Evolutionary conservation across 2,329 filamentous ascomycete species (phyloP).

Genomic region (Calonectria montana): DNA sequence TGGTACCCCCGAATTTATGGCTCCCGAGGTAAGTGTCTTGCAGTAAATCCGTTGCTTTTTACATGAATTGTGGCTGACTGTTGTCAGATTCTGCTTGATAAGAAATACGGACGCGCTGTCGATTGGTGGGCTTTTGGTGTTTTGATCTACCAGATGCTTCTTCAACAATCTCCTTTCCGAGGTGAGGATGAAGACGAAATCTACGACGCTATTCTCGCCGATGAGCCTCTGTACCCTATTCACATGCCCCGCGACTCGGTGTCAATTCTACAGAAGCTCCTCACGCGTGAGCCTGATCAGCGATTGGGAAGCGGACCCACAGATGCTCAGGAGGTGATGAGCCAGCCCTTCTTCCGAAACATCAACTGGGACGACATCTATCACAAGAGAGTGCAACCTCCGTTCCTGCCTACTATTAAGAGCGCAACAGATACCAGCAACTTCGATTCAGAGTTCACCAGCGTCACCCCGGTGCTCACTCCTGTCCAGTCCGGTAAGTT

Average conservation of each 20-base stretch:
- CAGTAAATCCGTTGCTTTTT: not conserved
- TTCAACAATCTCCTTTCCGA: conserved; percentile 98
- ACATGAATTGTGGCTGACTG: conserved; percentile 44
- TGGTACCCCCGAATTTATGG: conserved; percentile 99
- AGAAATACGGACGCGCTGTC: conserved; percentile 96
- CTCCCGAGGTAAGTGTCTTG: conserved; percentile 79
- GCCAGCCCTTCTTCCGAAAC: conserved; percentile 96
- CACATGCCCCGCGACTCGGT: conserved; percentile 99
- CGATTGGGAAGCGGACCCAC: conserved; percentile 94
- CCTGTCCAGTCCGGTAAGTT: conserved; percentile 94
- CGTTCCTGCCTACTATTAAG: conserved; percentile 90
- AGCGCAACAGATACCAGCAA: conserved; percentile 98
- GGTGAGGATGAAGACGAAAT: conserved; percentile 99
- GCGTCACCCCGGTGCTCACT: conserved; percentile 95
- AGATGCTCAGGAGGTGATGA: conserved; percentile 99
- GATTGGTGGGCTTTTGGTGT: conserved; percentile 99
- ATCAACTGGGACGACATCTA: conserved; percentile 99
- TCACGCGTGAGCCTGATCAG: conserved; percentile 94
- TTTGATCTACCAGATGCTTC: conserved; percentile 98
- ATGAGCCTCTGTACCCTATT: conserved; percentile 97
- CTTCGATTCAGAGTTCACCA: conserved; percentile 98
- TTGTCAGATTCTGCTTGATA: conserved; percentile 88
- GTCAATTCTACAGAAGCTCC: conserved; percentile 95
- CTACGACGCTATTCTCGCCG: conserved; percentile 96
- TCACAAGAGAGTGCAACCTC: conserved; percentile 89